Evolutionary conservation across 805 yeast species (phyloP), one percentile per base, ranked within the genome.

Genomic region (Nakazawaea sp.): DNA sequence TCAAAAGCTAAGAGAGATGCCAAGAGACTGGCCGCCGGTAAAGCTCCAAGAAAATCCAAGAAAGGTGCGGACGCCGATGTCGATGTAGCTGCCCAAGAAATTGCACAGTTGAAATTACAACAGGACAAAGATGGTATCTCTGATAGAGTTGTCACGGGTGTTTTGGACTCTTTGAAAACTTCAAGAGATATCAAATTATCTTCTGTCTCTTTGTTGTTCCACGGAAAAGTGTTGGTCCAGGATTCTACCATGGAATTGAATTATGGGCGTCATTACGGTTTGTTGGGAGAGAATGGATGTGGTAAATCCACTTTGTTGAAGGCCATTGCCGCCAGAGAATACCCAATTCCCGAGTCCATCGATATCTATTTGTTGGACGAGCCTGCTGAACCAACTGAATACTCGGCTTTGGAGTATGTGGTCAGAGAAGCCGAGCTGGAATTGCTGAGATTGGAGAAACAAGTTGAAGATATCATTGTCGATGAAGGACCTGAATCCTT

Each of bases 1-100:
- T 88, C 97, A 16, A 90, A 90, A 64, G 97, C 97, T 46, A 92
- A 90, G 70, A 86, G 98, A 81, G 97, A 90, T 48, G 96, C 95
- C 48, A 90, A 89, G 69, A 87, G 88, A 64, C 86, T 83, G 51
- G 94, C 86, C 43, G 85, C 84, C 50, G 89, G 88, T 55, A 68
- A 77, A 53, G 64, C 72, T 44, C 68, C 75, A 66, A 81, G 75
- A 66, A 75, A 81, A 61, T 73, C 75, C 48, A 72, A 70, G 64
- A 77, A 73, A 60, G 74, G 67, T 32, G 66, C 56, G 48, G 72
- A 70, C 64, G 74, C 67, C 32, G 66, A 56, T 40, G 78, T 66
- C 33, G 80, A 75, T 35, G 70, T 70, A 36, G 73, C 82, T 33
- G 82, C 84, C 35, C 76, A 81, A 44, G 86, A 78, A 57, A 78